Evolutionary conservation across 257 asterid species (phyloP).

Genomic region (Nemophila menziesii): DNA sequence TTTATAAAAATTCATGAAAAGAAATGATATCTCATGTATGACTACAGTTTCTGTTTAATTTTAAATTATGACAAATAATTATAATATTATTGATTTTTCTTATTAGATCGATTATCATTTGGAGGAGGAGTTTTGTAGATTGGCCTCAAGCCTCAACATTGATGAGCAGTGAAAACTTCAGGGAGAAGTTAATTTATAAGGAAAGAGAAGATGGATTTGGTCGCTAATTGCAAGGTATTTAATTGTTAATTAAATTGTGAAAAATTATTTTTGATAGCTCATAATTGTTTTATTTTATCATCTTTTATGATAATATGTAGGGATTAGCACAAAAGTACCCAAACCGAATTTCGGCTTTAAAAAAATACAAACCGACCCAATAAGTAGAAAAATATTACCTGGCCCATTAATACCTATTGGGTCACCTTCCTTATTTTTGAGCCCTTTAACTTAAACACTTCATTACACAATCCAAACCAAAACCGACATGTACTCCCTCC

Average conservation of each 20-base stretch:
- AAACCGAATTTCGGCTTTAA: no score
- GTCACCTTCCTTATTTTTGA: no score
- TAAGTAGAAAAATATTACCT: no score
- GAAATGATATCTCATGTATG: not conserved
- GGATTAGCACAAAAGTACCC: no score
- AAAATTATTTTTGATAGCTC: no score
- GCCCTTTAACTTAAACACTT: no score
- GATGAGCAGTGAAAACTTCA: not conserved
- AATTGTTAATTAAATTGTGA: conserved; percentile 3
- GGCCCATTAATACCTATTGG: no score
- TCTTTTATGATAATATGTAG: not conserved
- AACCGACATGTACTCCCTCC: no score
- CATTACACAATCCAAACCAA: no score
- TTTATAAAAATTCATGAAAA: no score
- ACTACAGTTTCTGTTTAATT: not conserved
- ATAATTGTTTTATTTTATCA: not conserved
- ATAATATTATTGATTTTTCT: conserved; percentile 10
- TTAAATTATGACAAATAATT: not conserved
- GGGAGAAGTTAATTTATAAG: not conserved
- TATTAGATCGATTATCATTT: conserved; percentile 26
- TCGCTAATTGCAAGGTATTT: conserved; percentile 66
- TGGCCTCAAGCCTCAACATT: conserved; percentile 6
- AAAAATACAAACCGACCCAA: no score
- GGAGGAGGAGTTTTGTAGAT: conserved; percentile 20
- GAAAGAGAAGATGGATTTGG: conserved; percentile 52